Conservation (phyloP, 129 eudicot species). For the Escallonia herrerae region DNA sequence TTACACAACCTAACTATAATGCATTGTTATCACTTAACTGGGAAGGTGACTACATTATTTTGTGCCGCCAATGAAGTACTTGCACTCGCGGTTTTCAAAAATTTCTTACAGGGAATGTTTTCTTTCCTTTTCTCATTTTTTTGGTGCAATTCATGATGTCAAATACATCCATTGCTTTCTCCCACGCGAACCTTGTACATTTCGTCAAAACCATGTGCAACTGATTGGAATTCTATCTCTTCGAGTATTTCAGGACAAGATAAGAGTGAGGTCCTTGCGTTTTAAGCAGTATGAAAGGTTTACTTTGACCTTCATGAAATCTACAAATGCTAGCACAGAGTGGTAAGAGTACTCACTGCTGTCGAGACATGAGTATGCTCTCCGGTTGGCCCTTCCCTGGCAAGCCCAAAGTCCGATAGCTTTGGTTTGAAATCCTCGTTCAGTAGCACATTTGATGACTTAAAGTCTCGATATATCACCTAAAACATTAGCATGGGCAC, state of each 20-base stretch:
- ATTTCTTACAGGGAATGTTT: too few species aligned
- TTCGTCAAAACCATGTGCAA: too few species aligned
- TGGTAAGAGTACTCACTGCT: conserved; percentile 38
- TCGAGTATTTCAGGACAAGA: background rate
- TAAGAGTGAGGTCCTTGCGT: background rate
- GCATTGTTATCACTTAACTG: too few species aligned
- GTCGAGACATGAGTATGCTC: conserved; percentile 81
- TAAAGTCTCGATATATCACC: conserved; percentile 93
- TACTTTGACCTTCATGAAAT: background rate
- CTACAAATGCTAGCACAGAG: conserved; percentile 5
- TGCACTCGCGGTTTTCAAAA: too few species aligned
- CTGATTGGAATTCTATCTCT: too few species aligned
- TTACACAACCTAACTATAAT: too few species aligned
- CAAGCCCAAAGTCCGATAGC: conserved; percentile 97
- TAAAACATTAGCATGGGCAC: conserved; percentile 9
- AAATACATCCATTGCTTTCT: too few species aligned
- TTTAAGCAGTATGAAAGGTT: background rate
- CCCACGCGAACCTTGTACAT: too few species aligned
- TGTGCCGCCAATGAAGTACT: too few species aligned
- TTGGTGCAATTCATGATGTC: too few species aligned
- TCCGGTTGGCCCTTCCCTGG: conserved; percentile 82
- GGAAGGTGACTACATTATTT: background rate
- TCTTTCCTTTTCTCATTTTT: too few species aligned
- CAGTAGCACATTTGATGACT: conserved; percentile 74
- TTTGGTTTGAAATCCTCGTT: conserved; percentile 71